Evolutionary conservation across 1,139 yeast species (phyloP).

Genomic region (Suhomyces maxii): DNA sequence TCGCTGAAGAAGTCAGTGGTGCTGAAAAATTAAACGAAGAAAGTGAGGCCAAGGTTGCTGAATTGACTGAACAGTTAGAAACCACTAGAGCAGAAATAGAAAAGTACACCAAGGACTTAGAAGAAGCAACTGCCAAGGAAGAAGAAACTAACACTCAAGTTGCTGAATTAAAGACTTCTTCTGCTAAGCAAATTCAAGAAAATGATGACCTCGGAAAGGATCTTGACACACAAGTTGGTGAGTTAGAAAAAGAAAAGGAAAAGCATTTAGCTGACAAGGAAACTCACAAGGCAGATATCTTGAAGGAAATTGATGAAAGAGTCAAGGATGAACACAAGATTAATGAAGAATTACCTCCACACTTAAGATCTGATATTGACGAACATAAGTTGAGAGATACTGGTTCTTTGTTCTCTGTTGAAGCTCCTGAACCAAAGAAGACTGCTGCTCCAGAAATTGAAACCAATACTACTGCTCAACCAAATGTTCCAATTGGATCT

Average conservation of each 20-base stretch:
- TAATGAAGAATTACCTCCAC: slow-evolving; percentile 54
- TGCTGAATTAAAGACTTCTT: slow-evolving; percentile 28
- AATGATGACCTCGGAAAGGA: slow-evolving; percentile 25
- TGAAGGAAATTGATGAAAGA: slow-evolving; percentile 31
- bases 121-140: slow-evolving; percentile 28
- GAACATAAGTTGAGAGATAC: slow-evolving; percentile 44
- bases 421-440: slow-evolving; percentile 18
- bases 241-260: slow-evolving; percentile 32
- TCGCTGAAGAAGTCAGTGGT: slow-evolving; percentile 35
- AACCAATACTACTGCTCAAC: slow-evolving; percentile 5
- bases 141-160: slow-evolving; percentile 37
- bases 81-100: slow-evolving; percentile 41
- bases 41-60: slow-evolving; percentile 34
- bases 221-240: slow-evolving; percentile 31
- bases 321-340: slow-evolving; percentile 47
- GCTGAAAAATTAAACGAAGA: slow-evolving; percentile 36
- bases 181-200: slow-evolving; percentile 26
- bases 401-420: slow-evolving; percentile 39
- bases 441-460: slow-evolving; percentile 21
- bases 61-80: slow-evolving; percentile 38
- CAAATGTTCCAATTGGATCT: background rate
- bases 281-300: slow-evolving; percentile 35
- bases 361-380: slow-evolving; percentile 44
- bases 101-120: slow-evolving; percentile 32
- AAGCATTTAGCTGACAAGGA: slow-evolving; percentile 31